Evolutionary conservation across 768 basidiomycete species (phyloP).

Genomic region (Pleurotus cornucopiae): DNA sequence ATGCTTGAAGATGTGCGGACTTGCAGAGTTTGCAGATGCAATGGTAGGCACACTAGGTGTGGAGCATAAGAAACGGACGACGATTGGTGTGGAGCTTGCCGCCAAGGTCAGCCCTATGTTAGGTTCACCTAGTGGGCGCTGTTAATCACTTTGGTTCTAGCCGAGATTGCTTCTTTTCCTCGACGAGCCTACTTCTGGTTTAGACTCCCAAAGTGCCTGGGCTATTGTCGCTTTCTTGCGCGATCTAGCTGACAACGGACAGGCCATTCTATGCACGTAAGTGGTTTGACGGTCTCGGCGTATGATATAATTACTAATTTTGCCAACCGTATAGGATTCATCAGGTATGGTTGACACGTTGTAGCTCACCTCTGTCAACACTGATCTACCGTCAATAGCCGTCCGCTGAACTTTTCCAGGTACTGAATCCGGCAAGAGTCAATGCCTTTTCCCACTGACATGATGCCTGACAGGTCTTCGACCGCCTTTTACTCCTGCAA

Average conservation of each 20-base stretch:
- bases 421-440: conserved; percentile 2
- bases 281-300: conserved; percentile 13
- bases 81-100: conserved; percentile 71
- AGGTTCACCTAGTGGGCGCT: too few relatives aligned
- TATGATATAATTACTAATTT: background rate
- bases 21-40: conserved; percentile 58
- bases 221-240: conserved; percentile 72
- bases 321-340: conserved; percentile 32
- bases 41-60: conserved; percentile 51
- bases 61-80: conserved; percentile 62
- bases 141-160: conserved; percentile 13
- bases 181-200: conserved; percentile 85
- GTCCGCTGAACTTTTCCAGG: conserved; percentile 78
- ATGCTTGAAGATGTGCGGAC: conserved; percentile 61
- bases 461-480: conserved; percentile 43
- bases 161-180: conserved; percentile 79
- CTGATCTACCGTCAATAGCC: conserved; percentile 38
- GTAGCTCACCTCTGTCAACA: background rate
- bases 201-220: conserved; percentile 87
- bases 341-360: conserved; percentile 22
- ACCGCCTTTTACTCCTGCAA: conserved; percentile 69
- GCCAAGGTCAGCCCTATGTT: conserved; percentile 41
- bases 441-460: too few relatives aligned
- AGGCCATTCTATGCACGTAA: conserved; percentile 84
- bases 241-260: conserved; percentile 74